Percentiles rank a stretch among this genome's conserved stretches.
These are phyloP conservation scores for Mycocentrospora acerina DNA, from an alignment of 2,329 filamentous ascomycete genomes.

Conservation along the genomic window DNA sequence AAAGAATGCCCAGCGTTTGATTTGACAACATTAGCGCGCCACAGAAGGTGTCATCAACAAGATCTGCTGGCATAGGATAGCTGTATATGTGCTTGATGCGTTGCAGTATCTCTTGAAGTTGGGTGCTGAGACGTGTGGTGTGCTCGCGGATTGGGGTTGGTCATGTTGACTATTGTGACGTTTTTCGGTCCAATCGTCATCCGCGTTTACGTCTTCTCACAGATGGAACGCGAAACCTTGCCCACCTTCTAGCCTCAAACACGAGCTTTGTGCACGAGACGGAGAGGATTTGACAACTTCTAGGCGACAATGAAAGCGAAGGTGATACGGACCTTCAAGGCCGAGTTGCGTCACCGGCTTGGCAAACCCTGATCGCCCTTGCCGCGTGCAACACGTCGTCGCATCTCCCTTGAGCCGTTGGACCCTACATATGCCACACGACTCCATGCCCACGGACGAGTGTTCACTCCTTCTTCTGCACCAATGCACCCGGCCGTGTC, in stretches of 20 bases:
- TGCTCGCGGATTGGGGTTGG: slow-evolving; percentile 10
- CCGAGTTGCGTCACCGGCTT: too few species aligned
- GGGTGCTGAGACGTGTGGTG: slow-evolving; percentile 17
- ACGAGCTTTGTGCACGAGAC: too few species aligned
- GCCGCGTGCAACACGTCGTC: too few species aligned
- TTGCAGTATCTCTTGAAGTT: slow-evolving; percentile 11
- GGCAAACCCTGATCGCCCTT: too few species aligned
- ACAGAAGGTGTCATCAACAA: slow-evolving; percentile 7
- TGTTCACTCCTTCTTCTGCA: slow-evolving; percentile 27
- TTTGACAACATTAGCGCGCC: slow-evolving; percentile 15
- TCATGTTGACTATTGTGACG: background rate
- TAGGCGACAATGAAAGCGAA: too few species aligned
- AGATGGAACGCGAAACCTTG: too few species aligned
- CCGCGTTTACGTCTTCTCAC: too few species aligned
- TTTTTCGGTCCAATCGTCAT: too few species aligned
- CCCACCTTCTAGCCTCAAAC: too few species aligned
- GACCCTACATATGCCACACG: slow-evolving; percentile 15
- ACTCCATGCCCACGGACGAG: slow-evolving; percentile 36
- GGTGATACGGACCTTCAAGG: too few species aligned
- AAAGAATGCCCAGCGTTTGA: slow-evolving; percentile 17
- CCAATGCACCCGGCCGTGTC: slow-evolving; percentile 42
- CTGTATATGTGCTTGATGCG: slow-evolving; percentile 13
- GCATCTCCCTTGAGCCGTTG: too few species aligned
- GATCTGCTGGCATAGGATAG: slow-evolving; percentile 16
- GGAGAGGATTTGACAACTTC: too few species aligned